phyloP scores from a whole-genome alignment of 208 protist species.

The Wallacemonas sp. region DNA sequence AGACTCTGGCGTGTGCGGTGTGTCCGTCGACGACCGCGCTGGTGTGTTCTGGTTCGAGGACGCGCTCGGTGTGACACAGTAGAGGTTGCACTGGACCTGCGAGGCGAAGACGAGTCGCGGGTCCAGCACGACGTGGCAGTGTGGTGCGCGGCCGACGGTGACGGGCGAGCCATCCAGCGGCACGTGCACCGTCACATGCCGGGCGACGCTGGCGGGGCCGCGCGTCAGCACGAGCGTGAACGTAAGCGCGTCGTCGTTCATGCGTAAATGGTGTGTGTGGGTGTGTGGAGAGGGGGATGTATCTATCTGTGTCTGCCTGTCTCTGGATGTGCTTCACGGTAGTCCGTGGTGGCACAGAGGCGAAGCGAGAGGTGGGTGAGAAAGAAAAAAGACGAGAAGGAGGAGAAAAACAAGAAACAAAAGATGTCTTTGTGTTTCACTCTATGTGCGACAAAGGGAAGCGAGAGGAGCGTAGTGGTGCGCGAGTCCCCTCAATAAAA shows the following conservation, averaged over 20 bases:
- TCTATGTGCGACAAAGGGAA: not conserved
- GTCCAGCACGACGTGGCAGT: slow-evolving; percentile 69
- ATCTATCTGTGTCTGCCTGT: no score
- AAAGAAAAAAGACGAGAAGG: slow-evolving; percentile 9
- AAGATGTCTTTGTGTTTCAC: not conserved
- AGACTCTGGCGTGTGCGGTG: not conserved
- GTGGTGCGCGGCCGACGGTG: slow-evolving; percentile 53
- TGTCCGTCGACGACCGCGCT: not conserved
- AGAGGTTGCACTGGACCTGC: slow-evolving; percentile 75
- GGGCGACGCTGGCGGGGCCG: slow-evolving; percentile 47
- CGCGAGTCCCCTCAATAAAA: no score
- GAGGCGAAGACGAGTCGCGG: slow-evolving; percentile 75
- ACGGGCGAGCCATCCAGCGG: slow-evolving; percentile 47
- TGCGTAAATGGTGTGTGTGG: no score
- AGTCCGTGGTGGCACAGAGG: no score
- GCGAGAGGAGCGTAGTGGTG: not conserved
- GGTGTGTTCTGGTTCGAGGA: not conserved
- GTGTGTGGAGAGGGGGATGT: no score
- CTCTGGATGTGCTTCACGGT: no score
- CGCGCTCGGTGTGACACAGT: slow-evolving; percentile 8
- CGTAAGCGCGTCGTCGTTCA: slow-evolving; percentile 11
- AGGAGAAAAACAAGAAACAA: not conserved
- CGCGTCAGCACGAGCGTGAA: slow-evolving; percentile 59
- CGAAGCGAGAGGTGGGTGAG: not conserved
- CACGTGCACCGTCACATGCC: slow-evolving; percentile 40